Conservation (phyloP, 2,329 filamentous ascomycete species). For the Aspergillus thermomutatus region DNA sequence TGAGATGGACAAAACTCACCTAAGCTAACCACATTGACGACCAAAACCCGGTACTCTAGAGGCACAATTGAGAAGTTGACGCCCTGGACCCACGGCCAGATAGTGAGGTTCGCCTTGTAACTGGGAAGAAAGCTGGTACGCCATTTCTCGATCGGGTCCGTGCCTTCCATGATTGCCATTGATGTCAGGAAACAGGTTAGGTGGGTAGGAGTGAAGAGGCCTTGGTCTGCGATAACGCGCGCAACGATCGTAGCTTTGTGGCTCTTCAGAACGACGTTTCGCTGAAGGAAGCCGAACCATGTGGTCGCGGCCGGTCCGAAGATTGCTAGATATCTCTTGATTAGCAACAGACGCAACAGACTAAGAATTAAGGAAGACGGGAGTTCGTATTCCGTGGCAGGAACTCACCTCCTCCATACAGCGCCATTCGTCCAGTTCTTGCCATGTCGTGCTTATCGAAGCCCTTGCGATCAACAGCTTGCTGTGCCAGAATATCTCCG, state of each 20-base stretch:
- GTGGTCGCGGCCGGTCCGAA: conserved; percentile 85
- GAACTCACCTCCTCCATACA: conserved; percentile 48
- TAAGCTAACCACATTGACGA: conserved; percentile 78
- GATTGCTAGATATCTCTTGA: conserved; percentile 48
- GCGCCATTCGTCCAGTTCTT: conserved; percentile 47
- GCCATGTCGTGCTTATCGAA: conserved; percentile 67
- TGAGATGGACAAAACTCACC: conserved; percentile 45
- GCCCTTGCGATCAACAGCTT: conserved; percentile 79
- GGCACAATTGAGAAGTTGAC: conserved; percentile 87
- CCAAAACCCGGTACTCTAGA: conserved; percentile 74
- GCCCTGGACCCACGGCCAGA: conserved; percentile 83
- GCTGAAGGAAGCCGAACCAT: conserved; percentile 80
- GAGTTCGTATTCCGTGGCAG: not conserved
- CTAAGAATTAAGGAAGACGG: not conserved
- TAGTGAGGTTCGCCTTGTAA: conserved; percentile 76
- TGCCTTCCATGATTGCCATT: conserved; percentile 80
- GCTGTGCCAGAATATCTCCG: conserved; percentile 87
- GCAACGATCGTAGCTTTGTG: conserved; percentile 69
- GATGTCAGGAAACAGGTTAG: conserved; percentile 76
- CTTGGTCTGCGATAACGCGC: conserved; percentile 77
- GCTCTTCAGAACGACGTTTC: conserved; percentile 62
- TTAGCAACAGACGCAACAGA: conserved; percentile 6
- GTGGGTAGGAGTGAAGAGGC: conserved; percentile 78
- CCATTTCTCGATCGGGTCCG: conserved; percentile 64
- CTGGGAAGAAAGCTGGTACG: conserved; percentile 67